Conservation (phyloP, 495 filamentous ascomycete genomes). For the Bacidia gigantensis region DNA sequence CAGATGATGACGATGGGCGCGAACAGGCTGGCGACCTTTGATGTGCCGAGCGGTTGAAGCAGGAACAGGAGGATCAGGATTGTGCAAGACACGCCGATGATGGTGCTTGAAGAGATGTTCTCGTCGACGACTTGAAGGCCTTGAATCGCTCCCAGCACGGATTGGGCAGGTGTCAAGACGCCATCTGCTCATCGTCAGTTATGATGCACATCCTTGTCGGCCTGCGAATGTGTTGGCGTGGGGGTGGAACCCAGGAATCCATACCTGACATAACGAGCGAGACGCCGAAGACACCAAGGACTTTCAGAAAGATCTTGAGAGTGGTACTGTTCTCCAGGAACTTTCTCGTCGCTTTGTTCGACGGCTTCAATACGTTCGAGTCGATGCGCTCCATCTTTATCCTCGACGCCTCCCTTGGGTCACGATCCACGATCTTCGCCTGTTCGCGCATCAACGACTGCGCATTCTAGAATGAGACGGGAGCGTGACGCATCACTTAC, state of each 20-base stretch:
- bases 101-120: slow-evolving; percentile 31
- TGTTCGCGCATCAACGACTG: no score
- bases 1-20: slow-evolving; percentile 63
- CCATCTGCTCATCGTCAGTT: slow-evolving; percentile 35
- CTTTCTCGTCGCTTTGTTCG: slow-evolving; percentile 39
- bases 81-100: slow-evolving; percentile 54
- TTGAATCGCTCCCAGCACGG: slow-evolving; percentile 57
- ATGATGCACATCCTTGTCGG: background rate
- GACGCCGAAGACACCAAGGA: slow-evolving; percentile 57
- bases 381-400: slow-evolving; percentile 47
- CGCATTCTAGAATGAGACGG: no score
- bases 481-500: no score
- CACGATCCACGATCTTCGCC: slow-evolving; percentile 42
- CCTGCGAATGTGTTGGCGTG: no score
- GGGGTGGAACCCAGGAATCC: slow-evolving; percentile 4
- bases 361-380: slow-evolving; percentile 37
- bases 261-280: slow-evolving; percentile 47
- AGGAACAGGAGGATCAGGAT: slow-evolving; percentile 55
- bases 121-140: slow-evolving; percentile 40
- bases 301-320: slow-evolving; percentile 41
- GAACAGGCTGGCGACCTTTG: slow-evolving; percentile 49
- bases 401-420: slow-evolving; percentile 40
- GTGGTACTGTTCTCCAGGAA: slow-evolving; percentile 43
- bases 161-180: slow-evolving; percentile 55
- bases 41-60: slow-evolving; percentile 57